Conservation (phyloP, 192 early-diverging fungal genomes). For the Entomortierella lignicola region DNA sequence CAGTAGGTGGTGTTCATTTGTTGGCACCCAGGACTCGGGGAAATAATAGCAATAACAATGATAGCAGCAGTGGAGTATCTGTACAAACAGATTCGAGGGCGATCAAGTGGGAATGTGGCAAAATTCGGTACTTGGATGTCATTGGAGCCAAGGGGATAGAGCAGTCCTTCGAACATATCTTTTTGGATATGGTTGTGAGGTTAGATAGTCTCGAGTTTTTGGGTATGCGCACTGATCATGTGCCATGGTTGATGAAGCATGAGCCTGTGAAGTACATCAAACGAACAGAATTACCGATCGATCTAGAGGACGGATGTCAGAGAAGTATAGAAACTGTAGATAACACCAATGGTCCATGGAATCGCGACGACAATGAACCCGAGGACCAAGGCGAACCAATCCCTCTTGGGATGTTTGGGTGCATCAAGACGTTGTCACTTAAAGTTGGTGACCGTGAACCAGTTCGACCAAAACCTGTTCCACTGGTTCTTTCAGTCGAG, state of each 20-base stretch:
- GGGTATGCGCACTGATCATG: slow-evolving; percentile 4
- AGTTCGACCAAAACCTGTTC: neutral
- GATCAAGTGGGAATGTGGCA: slow-evolving; percentile 21
- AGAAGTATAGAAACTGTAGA: neutral
- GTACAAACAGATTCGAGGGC: neutral
- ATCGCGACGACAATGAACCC: too few relatives aligned
- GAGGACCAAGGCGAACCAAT: neutral
- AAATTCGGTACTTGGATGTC: slow-evolving; percentile 23
- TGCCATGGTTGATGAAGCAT: slow-evolving; percentile 20
- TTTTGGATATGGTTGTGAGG: slow-evolving; percentile 18
- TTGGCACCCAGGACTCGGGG: neutral
- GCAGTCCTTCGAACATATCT: slow-evolving; percentile 11
- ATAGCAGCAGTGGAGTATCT: neutral
- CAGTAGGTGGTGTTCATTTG: neutral
- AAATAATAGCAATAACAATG: neutral
- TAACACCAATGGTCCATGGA: neutral
- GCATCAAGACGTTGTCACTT: slow-evolving; percentile 21
- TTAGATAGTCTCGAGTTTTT: slow-evolving; percentile 17
- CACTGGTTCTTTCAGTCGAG: neutral
- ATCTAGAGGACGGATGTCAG: neutral
- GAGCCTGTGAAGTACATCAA: slow-evolving; percentile 11
- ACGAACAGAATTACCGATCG: neutral
- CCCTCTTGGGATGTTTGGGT: slow-evolving; percentile 7
- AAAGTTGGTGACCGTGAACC: neutral
- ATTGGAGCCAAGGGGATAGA: slow-evolving; percentile 1